Evolutionary conservation across 257 asterid genomes (phyloP), one percentile per base, ranked within the genome.

Genomic region (Cynanchum wilfordii): DNA sequence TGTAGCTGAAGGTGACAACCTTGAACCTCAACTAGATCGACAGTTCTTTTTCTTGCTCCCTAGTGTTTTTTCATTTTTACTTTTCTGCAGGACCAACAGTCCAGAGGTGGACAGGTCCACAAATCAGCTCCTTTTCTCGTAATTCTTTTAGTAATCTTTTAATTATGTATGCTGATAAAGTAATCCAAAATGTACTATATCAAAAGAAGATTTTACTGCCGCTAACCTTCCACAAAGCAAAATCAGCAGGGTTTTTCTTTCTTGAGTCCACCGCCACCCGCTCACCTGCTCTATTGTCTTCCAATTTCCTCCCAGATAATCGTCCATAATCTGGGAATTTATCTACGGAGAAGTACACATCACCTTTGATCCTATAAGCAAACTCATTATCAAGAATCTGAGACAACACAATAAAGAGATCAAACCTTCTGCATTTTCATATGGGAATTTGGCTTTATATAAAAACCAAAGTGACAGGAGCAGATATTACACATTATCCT

Each of bases 261-360:
- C 99, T 84, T 3, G 96, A 78, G 86, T 94, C 95, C 75, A 94
- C 97, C 44, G 95, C 84, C 69, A 94, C 99, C 74, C 97, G 86
- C 73, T 94, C 93, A 72, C 99, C 99, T 55, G 97, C 96, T 79
- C 98, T 84, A 71, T 94, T 94, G 79, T 94, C 99, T 87, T 94
- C 99, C 72, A 88, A 71, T 76, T 85, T 89, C 75, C 97, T 90
- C 70, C 99, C 96, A 69, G 99, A 94, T 82, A 94, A 81, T 77
- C 82, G 82, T 74, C 99, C 99, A 79, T 94, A 94, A 52, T 84
- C 89, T 6, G 96, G 92, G 81, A 85, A 91, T 73, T 89, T 88
- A 69, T 94, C 98, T 52, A 94, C 89, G 65, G 98, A 88, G 85
- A 94, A 94, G 90, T 91, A 94, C 78, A 94, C 96, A 74, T 94